phyloP scores from a whole-genome alignment of 2,329 filamentous ascomycete genomes.

The Fusarium penzigii region DNA sequence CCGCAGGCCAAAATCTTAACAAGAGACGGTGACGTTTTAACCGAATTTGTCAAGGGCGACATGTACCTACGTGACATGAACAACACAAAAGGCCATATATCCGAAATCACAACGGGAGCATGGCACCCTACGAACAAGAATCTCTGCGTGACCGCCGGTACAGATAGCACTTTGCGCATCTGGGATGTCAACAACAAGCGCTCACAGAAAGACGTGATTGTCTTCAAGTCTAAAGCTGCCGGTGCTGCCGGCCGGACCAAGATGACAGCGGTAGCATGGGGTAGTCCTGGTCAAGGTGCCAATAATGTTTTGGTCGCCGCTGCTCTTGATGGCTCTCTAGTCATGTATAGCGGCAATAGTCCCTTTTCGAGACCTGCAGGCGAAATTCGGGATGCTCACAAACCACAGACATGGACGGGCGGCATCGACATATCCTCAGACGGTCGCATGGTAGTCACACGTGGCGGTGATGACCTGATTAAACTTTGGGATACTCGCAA shows the following conservation, averaged over 20 bases:
- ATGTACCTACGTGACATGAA: conserved; percentile 98
- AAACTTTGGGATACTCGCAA: conserved; percentile 98
- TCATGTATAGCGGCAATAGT: conserved; percentile 90
- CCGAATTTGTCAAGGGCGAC: conserved; percentile 94
- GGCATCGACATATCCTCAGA: conserved; percentile 89
- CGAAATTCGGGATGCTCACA: conserved; percentile 84
- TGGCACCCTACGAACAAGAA: conserved; percentile 91
- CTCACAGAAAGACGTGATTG: conserved; percentile 88
- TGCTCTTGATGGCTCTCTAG: conserved; percentile 84
- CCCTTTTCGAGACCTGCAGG: conserved; percentile 80
- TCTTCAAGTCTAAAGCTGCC: conserved; percentile 89
- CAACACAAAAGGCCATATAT: conserved; percentile 95
- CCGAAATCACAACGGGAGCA: conserved; percentile 83
- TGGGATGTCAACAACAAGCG: conserved; percentile 95
- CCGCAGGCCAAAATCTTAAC: conserved; percentile 88
- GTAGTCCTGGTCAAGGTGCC: conserved; percentile 71
- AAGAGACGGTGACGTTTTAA: conserved; percentile 81
- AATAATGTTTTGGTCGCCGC: conserved; percentile 78
- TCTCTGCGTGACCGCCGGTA: conserved; percentile 84
- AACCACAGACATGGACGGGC: conserved; percentile 82
- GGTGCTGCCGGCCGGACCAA: conserved; percentile 87
- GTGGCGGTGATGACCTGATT: conserved; percentile 88
- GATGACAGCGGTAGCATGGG: conserved; percentile 94
- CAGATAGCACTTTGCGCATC: conserved; percentile 92
- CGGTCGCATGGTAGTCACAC: conserved; percentile 84